These are phyloP conservation scores for Globisporangium yorkense DNA, from an alignment of 352 stramenopile genomes.

Conservation along the genomic window DNA sequence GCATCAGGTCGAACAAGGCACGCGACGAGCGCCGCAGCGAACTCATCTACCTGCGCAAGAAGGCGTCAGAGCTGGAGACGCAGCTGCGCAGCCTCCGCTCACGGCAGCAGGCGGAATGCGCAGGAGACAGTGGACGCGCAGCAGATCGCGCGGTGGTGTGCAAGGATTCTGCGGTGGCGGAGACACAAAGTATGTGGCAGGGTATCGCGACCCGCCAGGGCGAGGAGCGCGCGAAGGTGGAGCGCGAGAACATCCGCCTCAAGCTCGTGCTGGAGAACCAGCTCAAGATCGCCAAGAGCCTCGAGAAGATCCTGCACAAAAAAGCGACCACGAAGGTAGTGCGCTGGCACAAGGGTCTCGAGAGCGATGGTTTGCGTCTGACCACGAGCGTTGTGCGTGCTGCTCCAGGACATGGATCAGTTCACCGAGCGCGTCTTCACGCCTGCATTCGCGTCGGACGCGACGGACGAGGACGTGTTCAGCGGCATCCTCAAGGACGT, in stretches of 20 bases:
- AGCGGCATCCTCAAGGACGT: neutral
- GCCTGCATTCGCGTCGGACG: neutral
- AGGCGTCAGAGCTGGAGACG: slow-evolving; percentile 25
- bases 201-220: slow-evolving; percentile 1
- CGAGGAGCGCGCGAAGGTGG: slow-evolving; percentile 30
- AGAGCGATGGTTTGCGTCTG: too few relatives aligned
- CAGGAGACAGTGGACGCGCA: neutral
- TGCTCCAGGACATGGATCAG: neutral
- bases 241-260: slow-evolving; percentile 51
- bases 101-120: neutral
- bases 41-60: slow-evolving; percentile 26
- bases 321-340: neutral
- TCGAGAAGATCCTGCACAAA: slow-evolving; percentile 36
- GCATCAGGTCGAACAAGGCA: slow-evolving; percentile 17
- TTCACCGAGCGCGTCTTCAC: neutral
- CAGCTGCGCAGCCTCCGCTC: neutral
- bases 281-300: slow-evolving; percentile 52
- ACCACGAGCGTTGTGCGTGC: neutral
- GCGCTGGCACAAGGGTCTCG: too few relatives aligned
- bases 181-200: neutral
- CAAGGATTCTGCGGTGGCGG: neutral
- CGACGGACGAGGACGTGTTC: neutral
- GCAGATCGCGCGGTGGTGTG: neutral
- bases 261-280: slow-evolving; percentile 49
- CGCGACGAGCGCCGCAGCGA: slow-evolving; percentile 30